These are phyloP conservation scores for Hydnum rufescens DNA, from an alignment of 768 basidiomycete species.

Conservation along the genomic window DNA sequence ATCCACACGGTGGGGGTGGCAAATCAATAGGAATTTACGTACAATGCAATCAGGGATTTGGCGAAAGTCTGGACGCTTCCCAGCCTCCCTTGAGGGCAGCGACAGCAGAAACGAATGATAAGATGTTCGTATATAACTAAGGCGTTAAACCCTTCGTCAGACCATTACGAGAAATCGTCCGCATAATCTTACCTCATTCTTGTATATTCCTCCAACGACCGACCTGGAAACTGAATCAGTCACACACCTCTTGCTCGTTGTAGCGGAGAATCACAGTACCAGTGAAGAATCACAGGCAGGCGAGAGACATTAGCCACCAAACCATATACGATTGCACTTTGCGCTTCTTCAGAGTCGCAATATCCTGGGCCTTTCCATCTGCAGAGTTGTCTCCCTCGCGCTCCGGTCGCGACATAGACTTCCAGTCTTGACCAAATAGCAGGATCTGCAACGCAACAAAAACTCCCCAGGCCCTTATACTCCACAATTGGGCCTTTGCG, in stretches of 20 bases:
- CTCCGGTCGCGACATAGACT: conserved; percentile 21
- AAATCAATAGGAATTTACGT: too few relatives aligned
- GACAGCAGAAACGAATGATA: not conserved
- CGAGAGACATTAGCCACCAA: not conserved
- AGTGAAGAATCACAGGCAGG: not conserved
- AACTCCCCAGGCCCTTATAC: conserved; percentile 60
- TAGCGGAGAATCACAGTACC: not conserved
- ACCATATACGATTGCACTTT: not conserved
- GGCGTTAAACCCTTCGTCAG: not conserved
- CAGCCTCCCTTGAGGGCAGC: not conserved
- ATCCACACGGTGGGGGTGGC: too few relatives aligned
- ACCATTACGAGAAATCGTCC: not conserved
- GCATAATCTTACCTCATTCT: not conserved
- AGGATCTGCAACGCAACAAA: conserved; percentile 61
- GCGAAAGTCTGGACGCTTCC: not conserved
- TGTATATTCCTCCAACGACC: not conserved
- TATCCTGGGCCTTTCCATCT: not conserved
- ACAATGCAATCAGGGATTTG: too few relatives aligned
- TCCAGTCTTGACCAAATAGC: conserved; percentile 48
- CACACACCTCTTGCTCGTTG: not conserved
- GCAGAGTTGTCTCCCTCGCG: not conserved
- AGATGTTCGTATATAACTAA: not conserved
- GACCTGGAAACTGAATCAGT: not conserved
- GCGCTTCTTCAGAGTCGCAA: not conserved
- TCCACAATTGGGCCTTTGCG: conserved; percentile 36